Base-by-base conservation (phyloP, 176 grass and related monocot species). In the Saccharum officinarum region DNA sequence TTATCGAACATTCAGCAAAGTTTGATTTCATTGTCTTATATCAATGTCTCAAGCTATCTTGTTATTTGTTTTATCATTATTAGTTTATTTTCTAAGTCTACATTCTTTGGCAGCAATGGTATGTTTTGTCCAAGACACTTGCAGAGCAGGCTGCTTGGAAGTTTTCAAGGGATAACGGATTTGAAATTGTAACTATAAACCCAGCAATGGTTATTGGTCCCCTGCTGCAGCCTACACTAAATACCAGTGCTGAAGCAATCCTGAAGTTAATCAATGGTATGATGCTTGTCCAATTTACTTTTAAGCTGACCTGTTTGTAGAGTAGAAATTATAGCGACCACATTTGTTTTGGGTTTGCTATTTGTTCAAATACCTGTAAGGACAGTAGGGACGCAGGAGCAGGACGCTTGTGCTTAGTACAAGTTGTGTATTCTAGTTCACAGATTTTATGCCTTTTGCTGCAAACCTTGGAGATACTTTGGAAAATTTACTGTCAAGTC, bases 91-190 rank as follows among this genome's bases (percentile, higher is more conserved):
- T 72, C 37, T 68, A 74, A 74, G 16, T 73, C 4, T 68, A 60
- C 12, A 85, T 37, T 79, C 33, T 54, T 18, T 55, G 67, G 71
- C 77, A 94, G 92, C 57, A 77, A 82, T 94, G 92, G 89, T 94
- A 94, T 82, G 76, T 84, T 38, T 59, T 91, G 31, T 94, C 92
- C 7, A 94, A 94, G 86, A 91, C 92, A 3, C 84, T 91, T 76
- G 86, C 89, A 22, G 92, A 94, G 67, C 66, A 91, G 36, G 83
- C 92, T 89, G 89, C 86, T 71, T 94, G 89, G 89, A 87, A 89
- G 76, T 89, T 91, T 66, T 75, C 92, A 46, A 89, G 80, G 81
- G 92, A 94, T 14, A 91, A 85, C 86, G 89, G 70, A 34, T 33
- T 89, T 7, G 80, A 91, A 45, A 82, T 94, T 28, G 23, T 91